Percentiles rank a stretch among this genome's conserved stretches.
phyloP scores from a whole-genome alignment of 1,284 basidiomycete genomes.

The Lentinula novae-zelandiae region DNA sequence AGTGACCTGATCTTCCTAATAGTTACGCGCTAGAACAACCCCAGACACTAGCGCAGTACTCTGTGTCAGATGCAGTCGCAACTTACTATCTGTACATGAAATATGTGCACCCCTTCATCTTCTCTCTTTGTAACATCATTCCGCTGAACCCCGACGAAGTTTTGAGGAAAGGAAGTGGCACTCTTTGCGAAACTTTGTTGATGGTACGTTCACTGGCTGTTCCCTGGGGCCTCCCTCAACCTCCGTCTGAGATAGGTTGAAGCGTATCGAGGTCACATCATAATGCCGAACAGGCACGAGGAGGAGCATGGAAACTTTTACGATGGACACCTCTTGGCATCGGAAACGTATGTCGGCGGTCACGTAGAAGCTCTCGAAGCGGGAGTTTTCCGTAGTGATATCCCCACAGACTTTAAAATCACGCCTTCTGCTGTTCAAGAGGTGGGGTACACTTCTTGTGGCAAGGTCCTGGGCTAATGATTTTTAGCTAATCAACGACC shows the following conservation, averaged over 20 bases:
- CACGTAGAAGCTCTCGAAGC: slow-evolving; percentile 99
- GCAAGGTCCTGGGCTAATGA: slow-evolving; percentile 11
- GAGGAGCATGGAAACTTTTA: slow-evolving; percentile 92
- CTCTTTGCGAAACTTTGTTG: slow-evolving; percentile 94
- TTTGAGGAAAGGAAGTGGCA: slow-evolving; percentile 93
- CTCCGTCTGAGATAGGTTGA: slow-evolving; percentile 68
- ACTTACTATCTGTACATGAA: slow-evolving; percentile 99
- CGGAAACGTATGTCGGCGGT: slow-evolving; percentile 98
- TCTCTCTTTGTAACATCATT: slow-evolving; percentile 99
- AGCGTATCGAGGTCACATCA: slow-evolving; percentile 87
- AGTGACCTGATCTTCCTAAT: background rate
- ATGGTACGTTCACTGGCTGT: slow-evolving; percentile 66
- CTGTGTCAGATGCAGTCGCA: slow-evolving; percentile 98
- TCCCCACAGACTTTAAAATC: slow-evolving; percentile 93
- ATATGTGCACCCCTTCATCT: slow-evolving; percentile 99
- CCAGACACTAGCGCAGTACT: slow-evolving; percentile 94
- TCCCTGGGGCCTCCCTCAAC: background rate
- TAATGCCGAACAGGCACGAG: slow-evolving; percentile 98
- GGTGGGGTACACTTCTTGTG: slow-evolving; percentile 40
- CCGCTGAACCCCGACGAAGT: slow-evolving; percentile 97
- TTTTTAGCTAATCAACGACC: slow-evolving; percentile 84
- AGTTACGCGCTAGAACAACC: slow-evolving; percentile 98
- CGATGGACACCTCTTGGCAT: slow-evolving; percentile 93
- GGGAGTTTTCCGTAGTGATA: slow-evolving; percentile 97
- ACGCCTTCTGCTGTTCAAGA: slow-evolving; percentile 85